A percentile compares a stretch with the other conserved stretches of the same genome.
Evolutionary conservation across 352 stramenopile genomes (phyloP).

Genomic region (Phytophthora boehmeriae): DNA sequence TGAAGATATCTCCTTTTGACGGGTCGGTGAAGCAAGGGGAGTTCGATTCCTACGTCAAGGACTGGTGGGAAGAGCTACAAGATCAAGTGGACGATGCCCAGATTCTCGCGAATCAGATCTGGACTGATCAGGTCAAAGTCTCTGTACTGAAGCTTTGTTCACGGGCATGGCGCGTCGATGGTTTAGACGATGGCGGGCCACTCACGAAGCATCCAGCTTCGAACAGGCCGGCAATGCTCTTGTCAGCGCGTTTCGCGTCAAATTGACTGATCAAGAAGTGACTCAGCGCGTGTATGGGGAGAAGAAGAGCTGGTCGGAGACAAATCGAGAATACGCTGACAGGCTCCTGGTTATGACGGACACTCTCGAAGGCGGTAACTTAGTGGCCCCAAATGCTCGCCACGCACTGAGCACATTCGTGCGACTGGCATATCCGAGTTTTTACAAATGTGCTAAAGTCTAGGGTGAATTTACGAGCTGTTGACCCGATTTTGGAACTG

Average conservation of each 20-base stretch:
- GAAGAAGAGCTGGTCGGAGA: neutral
- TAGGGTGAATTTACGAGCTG: neutral
- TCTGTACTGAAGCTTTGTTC: neutral
- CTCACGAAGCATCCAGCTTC: neutral
- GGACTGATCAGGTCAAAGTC: neutral
- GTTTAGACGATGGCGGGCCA: neutral
- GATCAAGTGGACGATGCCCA: neutral
- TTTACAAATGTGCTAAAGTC: neutral
- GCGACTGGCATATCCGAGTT: neutral
- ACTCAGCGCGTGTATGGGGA: neutral
- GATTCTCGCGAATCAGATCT: neutral
- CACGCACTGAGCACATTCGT: neutral
- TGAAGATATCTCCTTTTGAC: neutral
- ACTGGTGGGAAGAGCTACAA: neutral
- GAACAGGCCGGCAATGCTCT: neutral
- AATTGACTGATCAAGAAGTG: slow-evolving; percentile 1
- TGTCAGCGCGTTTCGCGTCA: neutral
- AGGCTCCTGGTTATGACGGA: neutral
- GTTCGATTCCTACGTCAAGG: neutral
- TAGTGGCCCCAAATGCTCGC: neutral
- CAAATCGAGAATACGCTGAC: neutral
- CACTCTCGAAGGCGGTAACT: neutral
- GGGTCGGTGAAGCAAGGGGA: neutral
- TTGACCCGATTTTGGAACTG: neutral
- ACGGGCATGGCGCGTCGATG: neutral